Percentiles rank a stretch among this genome's conserved stretches.
phyloP scores from a whole-genome alignment of 2,329 filamentous ascomycete genomes.

The Emmonsiellopsis sp. region DNA sequence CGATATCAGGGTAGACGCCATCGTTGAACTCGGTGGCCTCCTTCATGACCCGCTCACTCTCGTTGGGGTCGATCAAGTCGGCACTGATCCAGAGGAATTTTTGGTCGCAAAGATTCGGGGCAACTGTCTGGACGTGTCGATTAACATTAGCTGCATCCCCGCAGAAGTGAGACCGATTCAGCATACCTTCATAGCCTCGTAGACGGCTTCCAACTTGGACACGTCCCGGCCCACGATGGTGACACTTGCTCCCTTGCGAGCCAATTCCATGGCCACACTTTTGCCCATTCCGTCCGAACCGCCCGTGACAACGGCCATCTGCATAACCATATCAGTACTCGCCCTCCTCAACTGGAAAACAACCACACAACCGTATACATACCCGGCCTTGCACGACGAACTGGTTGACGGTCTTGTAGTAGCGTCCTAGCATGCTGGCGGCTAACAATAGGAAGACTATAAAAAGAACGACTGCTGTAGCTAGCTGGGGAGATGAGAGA shows the following conservation, averaged over 20 bases:
- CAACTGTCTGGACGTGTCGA: constrained; percentile 44
- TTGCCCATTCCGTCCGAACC: constrained; percentile 89
- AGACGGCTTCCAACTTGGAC: constrained; percentile 61
- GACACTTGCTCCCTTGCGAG: constrained; percentile 75
- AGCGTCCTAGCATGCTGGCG: constrained; percentile 29
- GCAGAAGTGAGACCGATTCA: neutral
- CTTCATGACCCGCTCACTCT: constrained; percentile 59
- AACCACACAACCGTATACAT: constrained; percentile 16
- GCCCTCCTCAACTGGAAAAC: constrained; percentile 7
- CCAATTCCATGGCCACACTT: constrained; percentile 61
- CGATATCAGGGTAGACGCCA: constrained; percentile 63
- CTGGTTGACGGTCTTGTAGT: constrained; percentile 49
- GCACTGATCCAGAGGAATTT: constrained; percentile 76
- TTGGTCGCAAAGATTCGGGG: constrained; percentile 57
- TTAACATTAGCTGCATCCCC: constrained; percentile 2
- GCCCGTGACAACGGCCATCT: constrained; percentile 86
- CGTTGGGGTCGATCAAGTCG: constrained; percentile 63
- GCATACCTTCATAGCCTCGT: constrained; percentile 55
- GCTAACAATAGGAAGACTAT: constrained; percentile 24
- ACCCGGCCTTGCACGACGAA: constrained; percentile 82
- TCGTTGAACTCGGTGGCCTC: constrained; percentile 74
- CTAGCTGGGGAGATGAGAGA: constrained; percentile 12
- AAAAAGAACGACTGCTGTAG: constrained; percentile 7
- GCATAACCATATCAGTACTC: neutral
- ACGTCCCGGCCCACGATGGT: constrained; percentile 74